Percentiles rank a stretch among this genome's conserved stretches.
Evolutionary conservation across 192 early-diverging fungal species (phyloP).

Genomic region (Coemansia sp.): DNA sequence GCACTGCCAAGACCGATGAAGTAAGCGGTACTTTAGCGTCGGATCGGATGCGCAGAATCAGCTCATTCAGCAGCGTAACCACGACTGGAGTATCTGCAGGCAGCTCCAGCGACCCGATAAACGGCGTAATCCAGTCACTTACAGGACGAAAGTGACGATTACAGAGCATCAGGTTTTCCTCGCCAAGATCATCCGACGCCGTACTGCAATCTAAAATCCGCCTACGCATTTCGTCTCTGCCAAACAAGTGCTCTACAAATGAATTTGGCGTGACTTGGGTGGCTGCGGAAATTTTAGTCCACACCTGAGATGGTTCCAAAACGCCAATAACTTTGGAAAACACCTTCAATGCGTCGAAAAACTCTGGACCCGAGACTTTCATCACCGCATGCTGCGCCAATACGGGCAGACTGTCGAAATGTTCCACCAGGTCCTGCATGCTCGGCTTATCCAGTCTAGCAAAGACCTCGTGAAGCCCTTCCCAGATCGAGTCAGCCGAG

Average conservation of each 20-base stretch:
- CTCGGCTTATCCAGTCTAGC: slow-evolving; percentile 17
- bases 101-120: slow-evolving; percentile 36
- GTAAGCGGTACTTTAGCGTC: slow-evolving; percentile 13
- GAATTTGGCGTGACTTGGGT: slow-evolving; percentile 4
- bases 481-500: slow-evolving; percentile 29
- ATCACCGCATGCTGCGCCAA: slow-evolving; percentile 21
- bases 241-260: slow-evolving; percentile 21
- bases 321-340: slow-evolving; percentile 29
- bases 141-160: slow-evolving; percentile 29
- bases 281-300: slow-evolving; percentile 17
- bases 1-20: slow-evolving; percentile 18
- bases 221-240: slow-evolving; percentile 9
- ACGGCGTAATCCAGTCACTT: slow-evolving; percentile 46
- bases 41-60: slow-evolving; percentile 21
- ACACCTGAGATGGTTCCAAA: slow-evolving; percentile 12
- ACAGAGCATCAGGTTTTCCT: slow-evolving; percentile 9
- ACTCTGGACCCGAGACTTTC: slow-evolving; percentile 16
- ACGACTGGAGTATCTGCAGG: slow-evolving; percentile 23
- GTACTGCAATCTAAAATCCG: slow-evolving; percentile 5
- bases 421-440: slow-evolving; percentile 19
- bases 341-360: slow-evolving; percentile 32
- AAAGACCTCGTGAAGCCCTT: slow-evolving; percentile 25
- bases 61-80: slow-evolving; percentile 20
- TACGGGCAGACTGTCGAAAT: slow-evolving; percentile 17
- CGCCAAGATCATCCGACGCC: slow-evolving; percentile 1